phyloP scores from a whole-genome alignment of 495 filamentous ascomycete species.

The Parathielavia appendiculata region DNA sequence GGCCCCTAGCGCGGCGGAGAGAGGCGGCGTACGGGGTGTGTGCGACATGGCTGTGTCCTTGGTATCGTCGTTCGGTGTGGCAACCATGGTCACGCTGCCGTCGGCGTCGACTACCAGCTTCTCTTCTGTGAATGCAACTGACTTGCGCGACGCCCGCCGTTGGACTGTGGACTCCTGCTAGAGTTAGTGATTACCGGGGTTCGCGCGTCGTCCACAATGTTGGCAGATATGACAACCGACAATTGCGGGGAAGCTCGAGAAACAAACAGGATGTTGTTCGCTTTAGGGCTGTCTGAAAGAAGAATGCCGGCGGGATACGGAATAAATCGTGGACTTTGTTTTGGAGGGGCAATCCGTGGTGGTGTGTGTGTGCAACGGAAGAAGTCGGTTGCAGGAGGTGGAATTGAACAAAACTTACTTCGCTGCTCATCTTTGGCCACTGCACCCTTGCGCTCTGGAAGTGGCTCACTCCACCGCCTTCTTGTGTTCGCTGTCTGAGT shows the following conservation, averaged over 20 bases:
- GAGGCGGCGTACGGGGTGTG: conserved; percentile 56
- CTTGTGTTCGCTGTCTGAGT: conserved; percentile 3
- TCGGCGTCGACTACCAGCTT: conserved; percentile 77
- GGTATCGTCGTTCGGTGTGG: conserved; percentile 56
- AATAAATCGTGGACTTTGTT: background rate
- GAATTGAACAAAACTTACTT: conserved; percentile 28
- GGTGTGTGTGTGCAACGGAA: background rate
- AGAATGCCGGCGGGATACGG: background rate
- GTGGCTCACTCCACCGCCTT: conserved; percentile 22
- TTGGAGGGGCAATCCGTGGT: conserved; percentile 26
- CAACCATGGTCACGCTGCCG: conserved; percentile 65
- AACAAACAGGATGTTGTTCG: background rate
- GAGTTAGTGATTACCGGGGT: conserved; percentile 33
- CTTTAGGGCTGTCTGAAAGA: background rate
- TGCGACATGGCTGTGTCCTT: conserved; percentile 70
- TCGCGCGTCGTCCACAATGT: conserved; percentile 2
- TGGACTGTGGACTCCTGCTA: conserved; percentile 43
- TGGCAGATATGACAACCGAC: background rate
- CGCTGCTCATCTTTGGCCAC: conserved; percentile 31
- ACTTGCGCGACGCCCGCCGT: conserved; percentile 64
- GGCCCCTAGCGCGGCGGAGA: conserved; percentile 45
- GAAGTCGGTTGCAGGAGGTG: background rate
- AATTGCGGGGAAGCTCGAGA: background rate
- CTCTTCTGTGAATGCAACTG: conserved; percentile 83
- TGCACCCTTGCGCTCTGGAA: conserved; percentile 4